Evolutionary conservation across 2,329 filamentous ascomycete species (phyloP).

Genomic region (Bipolaris bicolor): DNA sequence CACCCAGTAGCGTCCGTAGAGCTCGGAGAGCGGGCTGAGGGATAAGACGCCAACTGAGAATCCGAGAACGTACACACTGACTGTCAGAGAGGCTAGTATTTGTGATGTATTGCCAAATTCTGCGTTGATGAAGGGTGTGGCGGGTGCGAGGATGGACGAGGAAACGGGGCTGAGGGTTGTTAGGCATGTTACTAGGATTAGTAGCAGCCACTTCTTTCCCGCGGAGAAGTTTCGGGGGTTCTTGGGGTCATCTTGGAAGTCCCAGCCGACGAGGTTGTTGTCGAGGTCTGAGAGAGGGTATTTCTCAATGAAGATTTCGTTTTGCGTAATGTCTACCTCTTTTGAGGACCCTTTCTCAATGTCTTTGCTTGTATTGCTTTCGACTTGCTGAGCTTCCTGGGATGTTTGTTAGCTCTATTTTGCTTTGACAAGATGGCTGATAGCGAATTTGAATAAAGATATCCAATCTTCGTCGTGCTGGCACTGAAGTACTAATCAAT

Average conservation of each 20-base stretch:
- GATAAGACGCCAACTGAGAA: slow-evolving; percentile 44
- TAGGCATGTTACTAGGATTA: slow-evolving; percentile 39
- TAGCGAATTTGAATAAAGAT: background rate
- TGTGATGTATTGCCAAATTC: slow-evolving; percentile 43
- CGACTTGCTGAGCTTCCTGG: slow-evolving; percentile 5
- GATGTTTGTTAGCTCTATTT: background rate
- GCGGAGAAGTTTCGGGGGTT: slow-evolving; percentile 45
- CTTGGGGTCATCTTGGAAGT: slow-evolving; percentile 39
- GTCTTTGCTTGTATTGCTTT: slow-evolving; percentile 30
- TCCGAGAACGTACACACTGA: slow-evolving; percentile 47
- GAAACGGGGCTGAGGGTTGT: slow-evolving; percentile 45
- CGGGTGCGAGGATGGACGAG: slow-evolving; percentile 47
- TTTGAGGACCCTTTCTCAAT: slow-evolving; percentile 42
- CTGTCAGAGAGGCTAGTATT: slow-evolving; percentile 38
- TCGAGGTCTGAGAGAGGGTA: slow-evolving; percentile 44
- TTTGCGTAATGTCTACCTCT: slow-evolving; percentile 40
- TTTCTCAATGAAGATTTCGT: slow-evolving; percentile 33
- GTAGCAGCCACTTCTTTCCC: slow-evolving; percentile 35
- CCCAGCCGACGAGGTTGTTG: slow-evolving; percentile 46
- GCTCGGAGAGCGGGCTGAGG: slow-evolving; percentile 44
- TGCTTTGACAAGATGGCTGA: background rate
- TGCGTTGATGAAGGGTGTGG: slow-evolving; percentile 36
- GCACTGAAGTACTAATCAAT: background rate
- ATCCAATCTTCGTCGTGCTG: background rate
- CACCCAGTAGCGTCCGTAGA: slow-evolving; percentile 43